These are phyloP conservation scores for Sporothrix sp. DNA, from an alignment of 2,329 filamentous ascomycete genomes.

Conservation along the genomic window DNA sequence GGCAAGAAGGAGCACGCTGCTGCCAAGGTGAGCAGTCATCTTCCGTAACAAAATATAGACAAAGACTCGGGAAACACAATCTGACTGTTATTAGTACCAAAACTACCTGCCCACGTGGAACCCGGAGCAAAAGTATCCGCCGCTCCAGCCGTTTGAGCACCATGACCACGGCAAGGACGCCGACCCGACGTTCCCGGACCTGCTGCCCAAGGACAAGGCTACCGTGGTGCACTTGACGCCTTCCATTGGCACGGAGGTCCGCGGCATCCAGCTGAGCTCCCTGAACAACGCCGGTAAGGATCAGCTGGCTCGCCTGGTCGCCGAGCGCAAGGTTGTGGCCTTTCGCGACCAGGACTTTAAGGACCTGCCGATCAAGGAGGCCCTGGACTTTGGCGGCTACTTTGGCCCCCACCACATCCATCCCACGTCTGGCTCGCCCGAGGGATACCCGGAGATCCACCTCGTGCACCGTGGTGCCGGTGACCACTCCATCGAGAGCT, in stretches of 20 bases:
- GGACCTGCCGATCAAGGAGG: slow-evolving; percentile 53
- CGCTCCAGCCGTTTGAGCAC: slow-evolving; percentile 55
- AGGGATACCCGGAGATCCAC: slow-evolving; percentile 58
- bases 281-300: slow-evolving; percentile 55
- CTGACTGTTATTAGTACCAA: no score
- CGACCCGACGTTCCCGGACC: slow-evolving; percentile 51
- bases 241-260: slow-evolving; percentile 57
- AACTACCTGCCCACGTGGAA: slow-evolving; percentile 59
- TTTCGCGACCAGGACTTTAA: slow-evolving; percentile 62
- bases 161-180: slow-evolving; percentile 62
- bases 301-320: slow-evolving; percentile 58
- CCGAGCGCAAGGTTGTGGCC: slow-evolving; percentile 60
- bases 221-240: slow-evolving; percentile 52
- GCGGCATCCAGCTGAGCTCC: slow-evolving; percentile 56
- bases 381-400: slow-evolving; percentile 55
- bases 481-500: slow-evolving; percentile 49
- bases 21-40: slow-evolving; percentile 12
- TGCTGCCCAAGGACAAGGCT: slow-evolving; percentile 39
- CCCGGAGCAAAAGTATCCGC: slow-evolving; percentile 47
- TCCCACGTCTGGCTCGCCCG: slow-evolving; percentile 58
- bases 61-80: no score
- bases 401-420: slow-evolving; percentile 57
- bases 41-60: no score
- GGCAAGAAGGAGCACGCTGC: not conserved
- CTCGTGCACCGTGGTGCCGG: slow-evolving; percentile 61